phyloP scores from a whole-genome alignment of 164 flowering plant genomes.

The Aristolochia contorta region DNA sequence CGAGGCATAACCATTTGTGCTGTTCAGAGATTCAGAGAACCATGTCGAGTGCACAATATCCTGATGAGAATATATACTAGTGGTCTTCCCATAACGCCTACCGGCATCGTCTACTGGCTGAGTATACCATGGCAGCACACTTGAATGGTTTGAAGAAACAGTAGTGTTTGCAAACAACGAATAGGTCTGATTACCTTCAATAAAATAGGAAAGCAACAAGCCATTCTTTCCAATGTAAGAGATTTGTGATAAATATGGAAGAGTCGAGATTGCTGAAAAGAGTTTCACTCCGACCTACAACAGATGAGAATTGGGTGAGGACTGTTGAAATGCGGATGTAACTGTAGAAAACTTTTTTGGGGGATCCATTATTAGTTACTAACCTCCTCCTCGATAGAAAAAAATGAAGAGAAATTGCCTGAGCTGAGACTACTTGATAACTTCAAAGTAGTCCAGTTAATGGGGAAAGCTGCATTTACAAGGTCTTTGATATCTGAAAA shows the following conservation, averaged over 20 bases:
- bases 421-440: conserved; percentile 19
- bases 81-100: conserved; percentile 21
- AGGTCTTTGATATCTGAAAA: conserved; percentile 18
- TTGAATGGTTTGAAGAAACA: conserved; percentile 2
- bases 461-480: conserved; percentile 11
- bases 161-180: conserved; percentile 34
- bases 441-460: conserved; percentile 12
- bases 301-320: background rate
- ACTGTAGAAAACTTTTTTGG: background rate
- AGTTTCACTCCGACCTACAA: conserved; percentile 45
- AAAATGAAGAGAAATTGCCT: conserved; percentile 10
- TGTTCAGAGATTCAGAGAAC: conserved; percentile 29
- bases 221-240: conserved; percentile 46
- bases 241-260: conserved; percentile 33
- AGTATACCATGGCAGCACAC: conserved; percentile 21
- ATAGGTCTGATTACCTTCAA: conserved; percentile 17
- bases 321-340: background rate
- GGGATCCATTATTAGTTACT: background rate
- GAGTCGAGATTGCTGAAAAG: conserved; percentile 23
- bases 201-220: conserved; percentile 35
- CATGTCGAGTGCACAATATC: conserved; percentile 18
- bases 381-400: conserved; percentile 21
- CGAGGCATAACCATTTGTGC: conserved; percentile 19
- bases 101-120: conserved; percentile 37
- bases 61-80: background rate